phyloP scores from a whole-genome alignment of 2,329 filamentous ascomycete genomes.

The Apiospora pterosperma region DNA sequence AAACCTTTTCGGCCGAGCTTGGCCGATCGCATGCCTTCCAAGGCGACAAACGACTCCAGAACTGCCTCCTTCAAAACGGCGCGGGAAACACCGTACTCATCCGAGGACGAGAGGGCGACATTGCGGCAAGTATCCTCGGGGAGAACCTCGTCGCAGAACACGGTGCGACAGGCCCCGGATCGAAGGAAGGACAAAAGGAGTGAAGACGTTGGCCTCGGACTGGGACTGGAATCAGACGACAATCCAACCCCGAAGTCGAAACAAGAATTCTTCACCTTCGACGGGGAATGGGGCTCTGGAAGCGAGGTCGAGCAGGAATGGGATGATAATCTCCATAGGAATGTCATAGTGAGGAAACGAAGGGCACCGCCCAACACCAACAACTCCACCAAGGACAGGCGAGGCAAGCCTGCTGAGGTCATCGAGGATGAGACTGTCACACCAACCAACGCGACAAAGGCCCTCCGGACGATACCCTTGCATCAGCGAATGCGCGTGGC shows the following conservation, averaged over 20 bases:
- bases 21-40: slow-evolving; percentile 47
- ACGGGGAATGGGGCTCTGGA: slow-evolving; percentile 53
- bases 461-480: slow-evolving; percentile 44
- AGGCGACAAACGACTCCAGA: slow-evolving; percentile 55
- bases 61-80: slow-evolving; percentile 72
- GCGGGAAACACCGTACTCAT: slow-evolving; percentile 59
- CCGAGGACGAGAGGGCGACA: slow-evolving; percentile 48
- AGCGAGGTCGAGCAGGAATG: slow-evolving; percentile 51
- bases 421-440: slow-evolving; percentile 45
- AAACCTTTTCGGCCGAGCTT: slow-evolving; percentile 43
- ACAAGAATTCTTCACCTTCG: slow-evolving; percentile 51
- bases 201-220: slow-evolving; percentile 38
- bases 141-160: slow-evolving; percentile 39
- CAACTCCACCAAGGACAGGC: slow-evolving; percentile 22
- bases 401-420: slow-evolving; percentile 29
- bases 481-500: slow-evolving; percentile 38
- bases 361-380: slow-evolving; percentile 20
- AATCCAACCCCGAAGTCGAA: slow-evolving; percentile 39
- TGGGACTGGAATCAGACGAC: slow-evolving; percentile 38
- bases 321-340: slow-evolving; percentile 51
- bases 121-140: slow-evolving; percentile 38
- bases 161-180: slow-evolving; percentile 34
- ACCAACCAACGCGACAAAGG: slow-evolving; percentile 50
- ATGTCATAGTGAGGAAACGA: slow-evolving; percentile 51
- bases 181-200: slow-evolving; percentile 28